Conservation (phyloP, 2,329 filamentous ascomycete species). For the Diaporthe helianthi region DNA sequence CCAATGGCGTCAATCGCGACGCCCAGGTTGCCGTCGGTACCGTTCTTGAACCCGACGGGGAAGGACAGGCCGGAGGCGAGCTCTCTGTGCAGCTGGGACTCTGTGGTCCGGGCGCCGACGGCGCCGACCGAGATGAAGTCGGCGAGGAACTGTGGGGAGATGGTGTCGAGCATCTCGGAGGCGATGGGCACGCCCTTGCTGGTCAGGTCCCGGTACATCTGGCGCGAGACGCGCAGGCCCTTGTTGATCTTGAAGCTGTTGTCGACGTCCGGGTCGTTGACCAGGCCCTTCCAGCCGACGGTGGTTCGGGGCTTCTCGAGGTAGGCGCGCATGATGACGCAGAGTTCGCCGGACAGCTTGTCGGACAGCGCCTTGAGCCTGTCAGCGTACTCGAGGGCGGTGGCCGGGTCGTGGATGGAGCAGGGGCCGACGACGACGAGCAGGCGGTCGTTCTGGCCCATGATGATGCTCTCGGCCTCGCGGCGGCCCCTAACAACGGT, state of each 20-base stretch:
- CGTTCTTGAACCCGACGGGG: conserved; percentile 99
- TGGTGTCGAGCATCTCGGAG: conserved; percentile 98
- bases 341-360: conserved; percentile 82
- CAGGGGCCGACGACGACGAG: conserved; percentile 95
- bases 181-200: conserved; percentile 90
- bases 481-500: conserved; percentile 76
- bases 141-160: conserved; percentile 96
- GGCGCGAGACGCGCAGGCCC: conserved; percentile 87
- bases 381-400: conserved; percentile 86
- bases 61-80: conserved; percentile 94
- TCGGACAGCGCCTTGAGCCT: conserved; percentile 79
- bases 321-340: conserved; percentile 97
- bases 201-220: conserved; percentile 93
- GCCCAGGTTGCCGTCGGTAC: conserved; percentile 88
- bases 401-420: conserved; percentile 92
- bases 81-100: conserved; percentile 95
- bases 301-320: conserved; percentile 98
- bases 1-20: conserved; percentile 97
- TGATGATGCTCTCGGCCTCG: conserved; percentile 76
- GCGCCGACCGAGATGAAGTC: conserved; percentile 95
- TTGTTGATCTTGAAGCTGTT: conserved; percentile 99
- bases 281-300: conserved; percentile 98
- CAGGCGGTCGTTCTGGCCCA: conserved; percentile 82
- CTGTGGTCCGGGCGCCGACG: conserved; percentile 94
- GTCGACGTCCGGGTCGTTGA: conserved; percentile 98